Percentiles rank a stretch among this genome's conserved stretches.
phyloP scores from a whole-genome alignment of 1,284 basidiomycete species.

The Cutaneotrichosporon sp. region DNA sequence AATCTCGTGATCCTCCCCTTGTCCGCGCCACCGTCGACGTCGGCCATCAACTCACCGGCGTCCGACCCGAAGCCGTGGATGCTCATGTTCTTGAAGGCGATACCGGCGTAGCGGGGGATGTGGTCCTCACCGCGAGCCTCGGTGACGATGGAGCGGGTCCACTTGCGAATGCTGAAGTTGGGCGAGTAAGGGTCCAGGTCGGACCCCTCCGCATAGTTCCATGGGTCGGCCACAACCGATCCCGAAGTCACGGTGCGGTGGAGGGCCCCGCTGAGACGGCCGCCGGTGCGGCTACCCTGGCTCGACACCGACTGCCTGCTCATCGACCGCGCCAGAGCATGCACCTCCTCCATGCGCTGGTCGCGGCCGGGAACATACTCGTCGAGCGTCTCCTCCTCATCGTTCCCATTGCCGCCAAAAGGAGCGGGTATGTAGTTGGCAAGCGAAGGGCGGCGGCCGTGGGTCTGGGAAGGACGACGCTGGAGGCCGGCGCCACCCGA shows the following conservation, averaged over 20 bases:
- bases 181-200: constrained; percentile 55
- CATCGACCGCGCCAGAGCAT: constrained; percentile 39
- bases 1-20: not conserved
- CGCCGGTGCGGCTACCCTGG: not conserved
- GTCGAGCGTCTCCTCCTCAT: constrained; percentile 14
- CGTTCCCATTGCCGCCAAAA: not conserved
- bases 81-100: constrained; percentile 56
- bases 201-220: constrained; percentile 44
- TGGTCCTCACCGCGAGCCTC: constrained; percentile 40
- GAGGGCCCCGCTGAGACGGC: not conserved
- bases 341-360: constrained; percentile 27
- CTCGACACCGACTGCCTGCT: constrained; percentile 30
- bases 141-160: constrained; percentile 51
- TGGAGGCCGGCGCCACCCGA: not conserved
- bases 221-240: constrained; percentile 20
- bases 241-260: not conserved
- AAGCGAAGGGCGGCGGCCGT: not conserved
- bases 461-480: not conserved
- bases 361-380: constrained; percentile 16
- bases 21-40: not conserved
- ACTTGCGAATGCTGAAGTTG: constrained; percentile 54
- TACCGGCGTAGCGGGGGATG: constrained; percentile 53
- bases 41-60: constrained; percentile 39
- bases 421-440: constrained; percentile 1
- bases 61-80: constrained; percentile 57